Evolutionary conservation across 352 stramenopile genomes (phyloP), one percentile per base, ranked within the genome.

Genomic region (Phytopythium boreale): DNA sequence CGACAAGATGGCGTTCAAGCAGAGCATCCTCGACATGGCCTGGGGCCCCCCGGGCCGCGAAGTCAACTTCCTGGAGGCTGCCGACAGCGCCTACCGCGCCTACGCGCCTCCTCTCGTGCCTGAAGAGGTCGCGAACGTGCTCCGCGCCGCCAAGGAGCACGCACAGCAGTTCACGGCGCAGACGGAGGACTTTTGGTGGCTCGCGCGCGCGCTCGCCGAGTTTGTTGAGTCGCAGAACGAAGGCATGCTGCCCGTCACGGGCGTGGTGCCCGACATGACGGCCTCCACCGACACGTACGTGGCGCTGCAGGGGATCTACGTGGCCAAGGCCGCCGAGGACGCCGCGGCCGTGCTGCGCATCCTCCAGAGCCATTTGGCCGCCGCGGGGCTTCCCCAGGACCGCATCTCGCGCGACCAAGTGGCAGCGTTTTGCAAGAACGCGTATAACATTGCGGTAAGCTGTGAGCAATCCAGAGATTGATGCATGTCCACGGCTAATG

Each of bases 251-350:
- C 93, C 94, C 5, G 72, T 98, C n/a, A 91, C 90, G 36, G 96
- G 96, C 4, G 86, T 89, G 14, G 90, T 99, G 29, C 97, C 97
- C 0, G 97, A 99, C 63, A 99, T 99, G 96, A 99, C 96, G 9
- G 88, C 93, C 17, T 96, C 95, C 14, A 99, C 96, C 2, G 79
- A 96, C n/a, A 76, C 68, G 12, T 99, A 98, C 75, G 87, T 99
- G 8, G 75, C 84, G 52, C 72, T 99, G 58, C 97, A 99, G 75
- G 74, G 93, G 24, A 64, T 98, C 5, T 99, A 99, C 76, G 74
- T 92, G 34, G 68, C 71, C 27, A 96, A 98, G 72, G 96, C 95
- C 1, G 79, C 95, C 58, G 57, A 80, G 24, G 90, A 97, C 62
- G 79, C 81, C 1, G 71, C 56, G 0, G 59, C 71, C 12, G 80